Evolutionary conservation across 2,329 filamentous ascomycete species (phyloP).

Genomic region (Pseudocercospora fuligena): DNA sequence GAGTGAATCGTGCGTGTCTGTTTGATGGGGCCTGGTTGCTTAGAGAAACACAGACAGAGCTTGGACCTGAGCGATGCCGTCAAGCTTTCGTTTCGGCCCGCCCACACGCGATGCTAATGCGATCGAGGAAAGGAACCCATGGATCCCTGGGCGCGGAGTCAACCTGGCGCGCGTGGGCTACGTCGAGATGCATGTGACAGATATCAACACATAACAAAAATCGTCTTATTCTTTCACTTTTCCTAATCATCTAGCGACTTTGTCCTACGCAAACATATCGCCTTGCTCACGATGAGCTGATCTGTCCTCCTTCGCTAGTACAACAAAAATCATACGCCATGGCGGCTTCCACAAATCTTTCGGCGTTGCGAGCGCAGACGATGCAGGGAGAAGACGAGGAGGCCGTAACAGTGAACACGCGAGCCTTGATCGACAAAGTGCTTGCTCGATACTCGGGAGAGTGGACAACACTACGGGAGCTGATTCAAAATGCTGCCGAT

Average conservation of each 20-base stretch:
- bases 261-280: neutral
- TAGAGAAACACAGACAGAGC: slow-evolving; percentile 2
- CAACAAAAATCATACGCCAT: slow-evolving; percentile 17
- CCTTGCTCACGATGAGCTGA: slow-evolving; percentile 7
- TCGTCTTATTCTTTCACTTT: neutral
- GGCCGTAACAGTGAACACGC: slow-evolving; percentile 95
- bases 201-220: neutral
- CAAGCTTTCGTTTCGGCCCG: neutral
- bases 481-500: slow-evolving; percentile 98
- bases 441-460: slow-evolving; percentile 95
- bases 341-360: slow-evolving; percentile 36
- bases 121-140: neutral
- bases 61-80: neutral
- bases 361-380: slow-evolving; percentile 76
- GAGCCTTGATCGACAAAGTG: slow-evolving; percentile 96
- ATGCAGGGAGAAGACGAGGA: slow-evolving; percentile 91
- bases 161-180: neutral
- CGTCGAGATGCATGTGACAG: neutral
- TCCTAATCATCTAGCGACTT: neutral
- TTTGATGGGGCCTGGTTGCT: neutral
- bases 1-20: neutral
- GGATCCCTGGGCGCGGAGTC: neutral
- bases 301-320: neutral
- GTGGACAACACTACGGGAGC: slow-evolving; percentile 84
- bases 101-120: neutral